Conservation (phyloP, 164 flowering plant species). For the Magnolia officinalis region DNA sequence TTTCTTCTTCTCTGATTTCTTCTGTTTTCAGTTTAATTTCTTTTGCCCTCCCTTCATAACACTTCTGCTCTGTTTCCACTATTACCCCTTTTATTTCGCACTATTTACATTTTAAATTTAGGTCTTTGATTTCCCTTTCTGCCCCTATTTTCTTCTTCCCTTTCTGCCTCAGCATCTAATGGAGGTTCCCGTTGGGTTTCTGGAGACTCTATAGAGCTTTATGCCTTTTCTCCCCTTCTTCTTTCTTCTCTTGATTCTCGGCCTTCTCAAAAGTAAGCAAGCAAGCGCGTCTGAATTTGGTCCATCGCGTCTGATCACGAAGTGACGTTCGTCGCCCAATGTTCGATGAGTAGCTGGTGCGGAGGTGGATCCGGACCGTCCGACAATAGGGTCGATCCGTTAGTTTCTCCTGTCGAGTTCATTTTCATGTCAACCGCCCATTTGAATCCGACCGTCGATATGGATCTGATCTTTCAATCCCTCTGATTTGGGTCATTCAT, state of each 20-base stretch:
- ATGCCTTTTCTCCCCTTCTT: constrained; percentile 76
- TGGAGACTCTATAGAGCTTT: constrained; percentile 59
- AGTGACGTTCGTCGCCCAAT: not conserved
- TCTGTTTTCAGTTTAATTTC: too few species aligned
- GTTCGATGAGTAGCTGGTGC: not conserved
- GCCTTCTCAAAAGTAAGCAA: constrained; percentile 60
- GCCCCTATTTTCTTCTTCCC: not conserved
- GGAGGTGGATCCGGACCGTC: not conserved
- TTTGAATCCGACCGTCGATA: too few species aligned
- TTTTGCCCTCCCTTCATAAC: too few species aligned
- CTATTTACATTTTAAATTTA: too few species aligned
- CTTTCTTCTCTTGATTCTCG: constrained; percentile 55
- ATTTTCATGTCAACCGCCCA: too few species aligned
- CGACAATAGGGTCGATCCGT: not conserved
- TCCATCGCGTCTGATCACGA: not conserved
- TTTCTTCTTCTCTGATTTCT: too few species aligned
- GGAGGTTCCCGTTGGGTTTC: constrained; percentile 61
- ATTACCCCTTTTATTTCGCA: too few species aligned
- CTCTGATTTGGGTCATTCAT: too few species aligned
- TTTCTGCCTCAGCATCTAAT: constrained; percentile 17
- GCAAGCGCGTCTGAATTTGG: not conserved
- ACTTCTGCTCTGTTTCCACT: too few species aligned
- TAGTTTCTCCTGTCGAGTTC: too few species aligned
- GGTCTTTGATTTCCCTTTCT: too few species aligned
- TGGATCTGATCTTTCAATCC: too few species aligned